Evolutionary conservation across 768 basidiomycete species (phyloP).

Genomic region (Amyloporia xantha): DNA sequence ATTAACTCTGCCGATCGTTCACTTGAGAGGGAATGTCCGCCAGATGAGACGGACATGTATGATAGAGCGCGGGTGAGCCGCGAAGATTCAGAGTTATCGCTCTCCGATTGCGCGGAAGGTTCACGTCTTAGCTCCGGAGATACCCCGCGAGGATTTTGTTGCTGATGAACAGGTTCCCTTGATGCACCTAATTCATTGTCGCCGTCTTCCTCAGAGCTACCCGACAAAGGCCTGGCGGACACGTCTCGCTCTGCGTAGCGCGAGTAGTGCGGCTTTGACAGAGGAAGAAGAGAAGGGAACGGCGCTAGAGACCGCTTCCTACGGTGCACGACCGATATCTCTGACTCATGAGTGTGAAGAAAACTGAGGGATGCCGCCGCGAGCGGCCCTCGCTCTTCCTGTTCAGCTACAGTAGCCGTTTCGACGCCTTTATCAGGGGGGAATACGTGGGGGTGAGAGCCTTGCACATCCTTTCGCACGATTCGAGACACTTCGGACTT

Average conservation of each 20-base stretch:
- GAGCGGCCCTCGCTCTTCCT: not conserved
- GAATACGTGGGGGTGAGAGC: not conserved
- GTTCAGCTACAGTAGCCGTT: not conserved
- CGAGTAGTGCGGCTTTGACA: not conserved
- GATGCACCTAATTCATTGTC: not conserved
- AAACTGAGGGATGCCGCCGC: not conserved
- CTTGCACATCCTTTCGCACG: not conserved
- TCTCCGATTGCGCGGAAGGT: not conserved
- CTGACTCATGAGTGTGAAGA: not conserved
- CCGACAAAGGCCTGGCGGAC: no score
- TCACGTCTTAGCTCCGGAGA: not conserved
- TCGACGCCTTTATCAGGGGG: not conserved
- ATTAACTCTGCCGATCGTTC: no score
- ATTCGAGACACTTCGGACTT: not conserved
- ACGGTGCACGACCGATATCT: not conserved
- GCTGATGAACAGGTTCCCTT: not conserved
- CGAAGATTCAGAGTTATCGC: not conserved
- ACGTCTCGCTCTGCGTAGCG: not conserved
- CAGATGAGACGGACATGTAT: slow-evolving; percentile 3
- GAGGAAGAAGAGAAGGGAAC: not conserved
- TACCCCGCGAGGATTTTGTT: not conserved
- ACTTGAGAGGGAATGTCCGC: no score
- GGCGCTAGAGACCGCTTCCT: not conserved
- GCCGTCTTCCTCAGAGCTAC: not conserved
- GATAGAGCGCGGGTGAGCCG: slow-evolving; percentile 3